Base-by-base conservation (phyloP, 768 basidiomycete species). In the Boletus speciosus region DNA sequence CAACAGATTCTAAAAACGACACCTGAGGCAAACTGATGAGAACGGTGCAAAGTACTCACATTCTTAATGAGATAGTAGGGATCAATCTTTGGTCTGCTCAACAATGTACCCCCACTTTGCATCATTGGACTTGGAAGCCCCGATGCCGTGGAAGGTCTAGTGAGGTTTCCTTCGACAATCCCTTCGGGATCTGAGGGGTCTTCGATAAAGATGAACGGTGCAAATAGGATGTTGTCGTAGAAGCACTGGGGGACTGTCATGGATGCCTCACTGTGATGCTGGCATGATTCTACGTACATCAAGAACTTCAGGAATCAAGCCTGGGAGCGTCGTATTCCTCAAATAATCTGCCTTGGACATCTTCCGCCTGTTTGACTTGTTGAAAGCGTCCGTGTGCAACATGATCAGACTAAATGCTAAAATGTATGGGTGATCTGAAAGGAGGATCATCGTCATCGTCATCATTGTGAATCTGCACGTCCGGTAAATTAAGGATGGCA, bases 311-410 rank as follows among this genome's bases (percentile, higher is more conserved):
- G 85, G 78, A 21, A 83, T 76, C 36, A 96, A 80, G 4, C 95
- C 94, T 8, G 93, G 90, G 55, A 98, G 79, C 37, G 81, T 78
- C 0, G 96, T 95, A 63, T 99, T 99, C 74, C 84, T 89, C 63
- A 98, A 76, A 66, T 98, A 99, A 66, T 96, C 95, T 2, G 83
- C 78, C 69, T 96, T 98, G 36, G 88, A 84, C 97, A 99, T 99
- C 74, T 98, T 98, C 49, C 85, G 86, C 74, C 90, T 98, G 74
- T 98, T 98, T 58, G 91, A 92, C 72, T 88, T 91, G 73, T 99
- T 99, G 78, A 98, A 98, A 6, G 88, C 91, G 66, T 99, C 97
- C 16, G 97, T 99, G 67, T 98, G 95, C 47, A 98, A 77, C 96
- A 99, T 98, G 63, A 98, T 97, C 66, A 98, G 76, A 62, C 96